Conservation (phyloP, 768 basidiomycete species). For the Gelatoporia subvermispora region DNA sequence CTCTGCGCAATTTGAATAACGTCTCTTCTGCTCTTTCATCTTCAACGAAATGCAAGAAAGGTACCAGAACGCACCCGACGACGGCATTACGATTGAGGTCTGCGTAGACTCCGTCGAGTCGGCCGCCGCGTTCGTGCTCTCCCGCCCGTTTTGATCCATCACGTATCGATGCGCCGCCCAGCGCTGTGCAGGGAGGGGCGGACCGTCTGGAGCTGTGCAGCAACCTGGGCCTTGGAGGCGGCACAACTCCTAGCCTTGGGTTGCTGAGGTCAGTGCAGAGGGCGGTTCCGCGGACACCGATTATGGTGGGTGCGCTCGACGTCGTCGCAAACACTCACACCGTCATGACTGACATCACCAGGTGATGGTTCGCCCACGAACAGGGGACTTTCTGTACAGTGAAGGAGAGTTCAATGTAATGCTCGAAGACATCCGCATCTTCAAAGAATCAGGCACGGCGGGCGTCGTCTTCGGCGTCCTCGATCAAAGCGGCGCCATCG, state of each 20-base stretch:
- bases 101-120: conserved; percentile 78
- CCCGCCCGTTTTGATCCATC: not conserved
- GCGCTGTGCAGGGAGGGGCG: conserved; percentile 68
- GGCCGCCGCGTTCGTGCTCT: conserved; percentile 50
- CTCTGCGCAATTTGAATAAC: too few species aligned
- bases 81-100: conserved; percentile 27
- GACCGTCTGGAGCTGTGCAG: conserved; percentile 75
- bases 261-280: conserved; percentile 55
- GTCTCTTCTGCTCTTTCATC: too few species aligned
- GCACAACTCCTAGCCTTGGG: conserved; percentile 79
- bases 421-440: conserved; percentile 62
- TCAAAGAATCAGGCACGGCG: conserved; percentile 51
- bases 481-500: conserved; percentile 50
- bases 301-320: conserved; percentile 51
- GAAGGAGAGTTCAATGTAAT: conserved; percentile 65
- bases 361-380: conserved; percentile 78
- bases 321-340: not conserved
- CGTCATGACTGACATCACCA: conserved; percentile 20
- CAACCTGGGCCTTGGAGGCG: conserved; percentile 69
- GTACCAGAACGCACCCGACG: too few species aligned
- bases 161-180: conserved; percentile 22
- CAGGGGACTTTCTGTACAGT: conserved; percentile 76
- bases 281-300: conserved; percentile 41
- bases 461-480: conserved; percentile 70
- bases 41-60: too few species aligned